Evolutionary conservation across 202 grass and related monocot species (phyloP).

Genomic region (Carex sylvatica): DNA sequence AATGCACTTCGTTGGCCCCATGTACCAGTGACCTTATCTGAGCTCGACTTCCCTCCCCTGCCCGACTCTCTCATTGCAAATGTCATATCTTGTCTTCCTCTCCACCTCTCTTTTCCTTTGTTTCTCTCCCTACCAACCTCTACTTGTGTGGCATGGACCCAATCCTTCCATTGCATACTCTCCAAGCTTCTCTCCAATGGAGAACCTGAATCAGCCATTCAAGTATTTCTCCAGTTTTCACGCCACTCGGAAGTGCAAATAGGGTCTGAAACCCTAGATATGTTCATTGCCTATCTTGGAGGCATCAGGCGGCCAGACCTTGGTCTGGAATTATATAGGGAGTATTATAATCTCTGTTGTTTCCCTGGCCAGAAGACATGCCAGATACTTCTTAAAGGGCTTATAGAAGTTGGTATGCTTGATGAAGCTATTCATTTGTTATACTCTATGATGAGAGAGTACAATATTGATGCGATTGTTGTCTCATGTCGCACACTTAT

Average conservation of each 20-base stretch:
- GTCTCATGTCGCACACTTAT: conserved; percentile 59
- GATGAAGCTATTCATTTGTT: conserved; percentile 71
- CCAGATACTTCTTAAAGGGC: conserved; percentile 47
- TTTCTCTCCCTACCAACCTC: conserved; percentile 54
- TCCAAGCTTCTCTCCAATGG: conserved; percentile 36
- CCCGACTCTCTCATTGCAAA: conserved; percentile 53
- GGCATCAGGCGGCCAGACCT: conserved; percentile 37
- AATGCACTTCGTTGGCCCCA: background rate
- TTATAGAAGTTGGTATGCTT: conserved; percentile 59
- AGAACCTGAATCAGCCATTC: conserved; percentile 39
- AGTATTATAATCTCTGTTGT: conserved; percentile 53
- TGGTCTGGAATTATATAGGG: conserved; percentile 57
- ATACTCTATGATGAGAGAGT: conserved; percentile 75
- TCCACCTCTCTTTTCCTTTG: conserved; percentile 31
- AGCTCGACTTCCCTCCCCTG: conserved; percentile 34
- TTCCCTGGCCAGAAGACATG: conserved; percentile 51
- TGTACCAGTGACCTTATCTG: background rate
- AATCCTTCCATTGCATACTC: conserved; percentile 73
- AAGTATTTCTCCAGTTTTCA: conserved; percentile 42
- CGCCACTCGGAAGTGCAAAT: conserved; percentile 38
- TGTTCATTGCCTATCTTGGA: conserved; percentile 43
- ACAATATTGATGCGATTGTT: conserved; percentile 59
- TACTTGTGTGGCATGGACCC: conserved; percentile 57
- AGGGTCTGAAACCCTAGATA: conserved; percentile 39
- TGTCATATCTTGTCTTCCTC: conserved; percentile 41